Evolutionary conservation across 805 yeast genomes (phyloP).

Genomic region (Ogataea pini): DNA sequence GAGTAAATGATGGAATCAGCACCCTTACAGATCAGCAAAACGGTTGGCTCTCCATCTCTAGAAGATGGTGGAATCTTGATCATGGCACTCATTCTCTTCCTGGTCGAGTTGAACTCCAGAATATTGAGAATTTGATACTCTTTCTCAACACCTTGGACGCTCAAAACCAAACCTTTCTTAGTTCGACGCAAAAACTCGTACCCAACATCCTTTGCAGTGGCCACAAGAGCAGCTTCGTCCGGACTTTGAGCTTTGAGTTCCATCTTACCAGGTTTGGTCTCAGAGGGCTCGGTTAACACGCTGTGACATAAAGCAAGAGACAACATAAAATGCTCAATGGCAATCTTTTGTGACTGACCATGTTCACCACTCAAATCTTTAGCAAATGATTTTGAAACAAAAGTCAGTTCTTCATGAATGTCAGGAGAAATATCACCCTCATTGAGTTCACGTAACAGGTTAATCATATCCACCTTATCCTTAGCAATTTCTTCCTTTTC

Average conservation of each 20-base stretch:
- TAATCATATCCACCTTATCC: conserved; percentile 63
- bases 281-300: conserved; percentile 68
- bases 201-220: conserved; percentile 78
- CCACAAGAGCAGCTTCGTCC: conserved; percentile 84
- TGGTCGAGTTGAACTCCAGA: conserved; percentile 77
- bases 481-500: conserved; percentile 55
- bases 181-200: conserved; percentile 66
- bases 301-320: conserved; percentile 79
- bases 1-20: conserved; percentile 81
- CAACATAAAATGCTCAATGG: conserved; percentile 74
- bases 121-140: conserved; percentile 73
- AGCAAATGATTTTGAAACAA: conserved; percentile 66
- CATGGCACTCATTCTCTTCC: conserved; percentile 86
- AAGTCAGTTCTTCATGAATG: conserved; percentile 61
- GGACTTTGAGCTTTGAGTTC: conserved; percentile 79
- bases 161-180: conserved; percentile 64
- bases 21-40: conserved; percentile 75
- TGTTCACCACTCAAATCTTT: conserved; percentile 56
- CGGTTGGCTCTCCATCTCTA: conserved; percentile 53
- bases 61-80: conserved; percentile 59
- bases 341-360: conserved; percentile 54
- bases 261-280: conserved; percentile 54
- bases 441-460: conserved; percentile 41
- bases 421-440: conserved; percentile 32
- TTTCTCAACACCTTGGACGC: conserved; percentile 67